Conservation (phyloP, 139 green algal species). For the Tetraselmis striata region DNA sequence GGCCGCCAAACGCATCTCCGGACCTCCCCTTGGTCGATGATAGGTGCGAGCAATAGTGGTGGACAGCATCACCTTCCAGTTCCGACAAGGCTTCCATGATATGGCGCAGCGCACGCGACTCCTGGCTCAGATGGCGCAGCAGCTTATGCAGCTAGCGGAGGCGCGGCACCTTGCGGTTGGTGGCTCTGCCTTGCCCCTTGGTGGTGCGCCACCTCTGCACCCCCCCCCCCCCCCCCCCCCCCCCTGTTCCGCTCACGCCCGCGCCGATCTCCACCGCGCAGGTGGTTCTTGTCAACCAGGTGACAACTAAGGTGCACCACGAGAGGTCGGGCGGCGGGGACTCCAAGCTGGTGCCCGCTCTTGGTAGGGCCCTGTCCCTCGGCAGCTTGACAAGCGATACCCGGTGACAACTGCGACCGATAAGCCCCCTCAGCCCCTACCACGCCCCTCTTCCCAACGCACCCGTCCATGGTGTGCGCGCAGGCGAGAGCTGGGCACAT, state of each 20-base stretch:
- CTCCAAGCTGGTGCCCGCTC: slow-evolving; percentile 51
- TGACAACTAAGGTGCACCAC: slow-evolving; percentile 64
- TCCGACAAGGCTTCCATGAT: slow-evolving; percentile 78
- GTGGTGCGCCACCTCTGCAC: neutral
- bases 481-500: slow-evolving; percentile 81
- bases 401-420: too few relatives aligned
- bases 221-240: too few relatives aligned
- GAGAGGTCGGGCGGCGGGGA: slow-evolving; percentile 2
- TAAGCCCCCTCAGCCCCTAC: too few relatives aligned
- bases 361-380: slow-evolving; percentile 27
- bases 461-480: neutral
- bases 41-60: slow-evolving; percentile 68
- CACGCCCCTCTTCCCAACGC: too few relatives aligned
- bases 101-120: slow-evolving; percentile 62
- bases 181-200: neutral
- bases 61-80: slow-evolving; percentile 88
- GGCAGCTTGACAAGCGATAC: neutral
- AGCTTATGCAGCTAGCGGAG: slow-evolving; percentile 64
- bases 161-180: slow-evolving; percentile 59
- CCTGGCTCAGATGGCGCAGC: slow-evolving; percentile 72
- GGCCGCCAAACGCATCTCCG: too few relatives aligned
- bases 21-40: too few relatives aligned
- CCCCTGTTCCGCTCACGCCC: neutral
- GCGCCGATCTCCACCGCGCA: slow-evolving; percentile 11
- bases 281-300: slow-evolving; percentile 81